A percentile compares a stretch with the other conserved stretches of the same genome.
Conservation (phyloP, 306 rosid genomes). For the Prunus fruticosa region DNA sequence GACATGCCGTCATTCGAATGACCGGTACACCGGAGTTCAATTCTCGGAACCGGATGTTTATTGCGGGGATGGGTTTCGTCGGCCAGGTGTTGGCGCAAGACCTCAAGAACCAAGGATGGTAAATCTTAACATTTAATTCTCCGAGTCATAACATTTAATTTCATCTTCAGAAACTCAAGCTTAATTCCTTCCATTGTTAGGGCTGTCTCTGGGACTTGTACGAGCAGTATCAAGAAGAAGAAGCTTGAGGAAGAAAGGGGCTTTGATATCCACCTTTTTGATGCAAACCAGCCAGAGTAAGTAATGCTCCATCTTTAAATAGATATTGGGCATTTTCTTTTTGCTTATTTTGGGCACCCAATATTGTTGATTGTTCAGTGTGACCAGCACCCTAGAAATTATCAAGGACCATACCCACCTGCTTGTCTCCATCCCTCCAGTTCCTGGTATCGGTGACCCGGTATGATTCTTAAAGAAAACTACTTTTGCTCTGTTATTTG, state of each 20-base stretch:
- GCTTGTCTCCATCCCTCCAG: constrained; percentile 75
- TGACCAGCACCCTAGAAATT: constrained; percentile 29
- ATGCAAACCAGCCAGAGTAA: constrained; percentile 74
- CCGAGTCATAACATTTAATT: background rate
- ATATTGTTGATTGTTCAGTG: constrained; percentile 40
- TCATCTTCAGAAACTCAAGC: background rate
- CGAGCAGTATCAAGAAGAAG: constrained; percentile 57
- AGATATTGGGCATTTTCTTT: background rate
- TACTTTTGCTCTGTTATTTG: too few relatives aligned
- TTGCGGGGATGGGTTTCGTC: constrained; percentile 75
- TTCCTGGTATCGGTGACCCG: constrained; percentile 60
- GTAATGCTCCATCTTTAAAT: constrained; percentile 4
- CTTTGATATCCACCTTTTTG: constrained; percentile 57
- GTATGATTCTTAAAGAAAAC: constrained; percentile 30
- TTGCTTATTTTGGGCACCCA: constrained; percentile 12
- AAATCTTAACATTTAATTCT: background rate
- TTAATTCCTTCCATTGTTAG: constrained; percentile 12
- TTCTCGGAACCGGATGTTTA: constrained; percentile 50
- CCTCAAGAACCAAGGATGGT: constrained; percentile 79
- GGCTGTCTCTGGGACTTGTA: constrained; percentile 78
- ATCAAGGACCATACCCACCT: constrained; percentile 68
- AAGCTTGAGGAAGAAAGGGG: constrained; percentile 56
- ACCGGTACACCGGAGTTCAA: constrained; percentile 13
- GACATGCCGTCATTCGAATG: constrained; percentile 7
- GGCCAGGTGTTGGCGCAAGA: constrained; percentile 55